Conservation (phyloP, 2,329 filamentous ascomycete species). For the Cercospora canescens region DNA sequence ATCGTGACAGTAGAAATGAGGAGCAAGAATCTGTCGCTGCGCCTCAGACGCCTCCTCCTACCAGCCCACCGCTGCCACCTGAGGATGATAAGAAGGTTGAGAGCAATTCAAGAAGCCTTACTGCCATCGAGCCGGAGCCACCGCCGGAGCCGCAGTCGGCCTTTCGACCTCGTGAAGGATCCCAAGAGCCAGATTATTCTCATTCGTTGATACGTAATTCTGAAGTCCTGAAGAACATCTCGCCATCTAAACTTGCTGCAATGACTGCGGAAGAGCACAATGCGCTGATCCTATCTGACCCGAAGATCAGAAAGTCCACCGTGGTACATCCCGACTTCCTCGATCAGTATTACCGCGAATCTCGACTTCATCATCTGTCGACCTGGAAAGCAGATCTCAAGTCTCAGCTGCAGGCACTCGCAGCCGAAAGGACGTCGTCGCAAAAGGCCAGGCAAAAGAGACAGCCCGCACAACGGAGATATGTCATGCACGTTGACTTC, state of each 20-base stretch:
- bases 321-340: constrained; percentile 92
- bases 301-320: constrained; percentile 82
- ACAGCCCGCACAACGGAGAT: constrained; percentile 66
- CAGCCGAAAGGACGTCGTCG: constrained; percentile 64
- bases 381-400: constrained; percentile 97
- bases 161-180: constrained; percentile 31
- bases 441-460: constrained; percentile 55
- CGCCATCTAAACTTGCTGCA: constrained; percentile 39
- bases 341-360: constrained; percentile 93
- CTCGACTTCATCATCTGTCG: constrained; percentile 88
- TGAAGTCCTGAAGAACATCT: constrained; percentile 29
- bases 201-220: constrained; percentile 35
- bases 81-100: constrained; percentile 11
- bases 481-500: constrained; percentile 95
- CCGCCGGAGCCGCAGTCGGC: not conserved
- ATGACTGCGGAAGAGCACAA: constrained; percentile 94
- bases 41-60: constrained; percentile 23
- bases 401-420: constrained; percentile 77
- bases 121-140: not conserved
- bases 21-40: not conserved
- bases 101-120: not conserved
- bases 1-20: not conserved
- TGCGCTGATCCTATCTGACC: constrained; percentile 77
- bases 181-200: constrained; percentile 36
- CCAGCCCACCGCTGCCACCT: constrained; percentile 12